phyloP scores from a whole-genome alignment of 164 flowering plant genomes.

The Liriodendron chinense region DNA sequence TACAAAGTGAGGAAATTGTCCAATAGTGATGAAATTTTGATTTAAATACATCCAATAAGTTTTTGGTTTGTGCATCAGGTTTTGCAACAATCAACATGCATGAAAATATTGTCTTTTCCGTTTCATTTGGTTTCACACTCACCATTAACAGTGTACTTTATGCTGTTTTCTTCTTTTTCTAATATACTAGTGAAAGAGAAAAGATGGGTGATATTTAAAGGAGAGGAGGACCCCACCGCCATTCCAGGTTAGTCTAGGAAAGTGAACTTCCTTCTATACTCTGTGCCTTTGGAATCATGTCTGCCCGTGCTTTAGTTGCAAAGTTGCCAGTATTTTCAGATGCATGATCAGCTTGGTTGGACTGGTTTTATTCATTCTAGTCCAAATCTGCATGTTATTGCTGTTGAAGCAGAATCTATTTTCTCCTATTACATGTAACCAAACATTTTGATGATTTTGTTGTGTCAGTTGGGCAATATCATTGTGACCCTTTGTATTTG shows the following conservation, averaged over 20 bases:
- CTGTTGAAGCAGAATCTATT: neutral
- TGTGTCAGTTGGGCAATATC: neutral
- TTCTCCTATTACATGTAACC: neutral
- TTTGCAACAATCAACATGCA: neutral
- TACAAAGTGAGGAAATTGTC: neutral
- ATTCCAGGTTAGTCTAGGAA: slow-evolving; percentile 61
- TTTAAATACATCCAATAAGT: neutral
- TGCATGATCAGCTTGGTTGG: neutral
- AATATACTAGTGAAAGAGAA: slow-evolving; percentile 74
- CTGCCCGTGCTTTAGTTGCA: neutral
- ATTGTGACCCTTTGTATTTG: neutral
- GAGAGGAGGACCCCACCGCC: slow-evolving; percentile 80
- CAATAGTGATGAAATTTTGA: neutral
- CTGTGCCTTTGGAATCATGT: neutral
- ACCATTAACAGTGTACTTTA: neutral
- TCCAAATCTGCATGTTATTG: neutral
- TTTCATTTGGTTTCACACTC: neutral
- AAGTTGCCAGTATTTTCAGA: neutral
- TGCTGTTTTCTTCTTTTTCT: slow-evolving; percentile 1
- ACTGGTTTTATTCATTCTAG: slow-evolving; percentile 1
- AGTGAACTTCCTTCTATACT: neutral
- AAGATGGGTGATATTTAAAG: slow-evolving; percentile 86
- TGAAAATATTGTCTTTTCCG: neutral
- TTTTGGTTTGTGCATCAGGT: neutral
- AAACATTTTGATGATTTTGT: neutral